Evolutionary conservation across 1,139 yeast species (phyloP).

Genomic region (Suhomyces bokatorum): DNA sequence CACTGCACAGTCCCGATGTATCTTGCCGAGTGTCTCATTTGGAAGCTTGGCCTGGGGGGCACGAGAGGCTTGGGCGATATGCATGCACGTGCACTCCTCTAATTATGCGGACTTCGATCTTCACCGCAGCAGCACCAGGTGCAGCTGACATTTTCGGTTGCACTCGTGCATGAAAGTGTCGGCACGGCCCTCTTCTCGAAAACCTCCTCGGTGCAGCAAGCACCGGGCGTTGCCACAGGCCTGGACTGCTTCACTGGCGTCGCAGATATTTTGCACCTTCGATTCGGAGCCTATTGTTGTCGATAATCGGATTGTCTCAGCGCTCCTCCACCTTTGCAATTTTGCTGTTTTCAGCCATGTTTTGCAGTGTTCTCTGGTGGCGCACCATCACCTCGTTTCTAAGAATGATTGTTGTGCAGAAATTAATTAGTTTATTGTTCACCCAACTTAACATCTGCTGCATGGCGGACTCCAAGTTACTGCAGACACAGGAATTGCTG

Average conservation of each 20-base stretch:
- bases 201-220: too few relatives aligned
- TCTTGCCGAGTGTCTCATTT: too few relatives aligned
- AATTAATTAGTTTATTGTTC: conserved; percentile 4
- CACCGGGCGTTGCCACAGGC: too few relatives aligned
- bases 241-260: too few relatives aligned
- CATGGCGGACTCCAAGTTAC: conserved; percentile 1
- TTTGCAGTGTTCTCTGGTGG: conserved; percentile 1
- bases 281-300: not conserved
- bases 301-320: not conserved
- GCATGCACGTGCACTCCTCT: conserved; percentile 3
- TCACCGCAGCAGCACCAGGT: not conserved
- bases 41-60: not conserved
- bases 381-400: conserved; percentile 2
- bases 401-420: not conserved
- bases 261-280: too few relatives aligned
- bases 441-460: not conserved
- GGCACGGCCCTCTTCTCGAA: too few relatives aligned
- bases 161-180: not conserved
- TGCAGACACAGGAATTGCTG: not conserved
- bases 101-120: conserved; percentile 1
- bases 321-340: not conserved
- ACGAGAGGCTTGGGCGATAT: not conserved
- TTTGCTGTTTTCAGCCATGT: conserved; percentile 3
- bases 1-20: too few relatives aligned
- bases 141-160: conserved; percentile 1